Base-by-base conservation (phyloP, 2,329 filamentous ascomycete species). In the Trichoderma oligosporum region DNA sequence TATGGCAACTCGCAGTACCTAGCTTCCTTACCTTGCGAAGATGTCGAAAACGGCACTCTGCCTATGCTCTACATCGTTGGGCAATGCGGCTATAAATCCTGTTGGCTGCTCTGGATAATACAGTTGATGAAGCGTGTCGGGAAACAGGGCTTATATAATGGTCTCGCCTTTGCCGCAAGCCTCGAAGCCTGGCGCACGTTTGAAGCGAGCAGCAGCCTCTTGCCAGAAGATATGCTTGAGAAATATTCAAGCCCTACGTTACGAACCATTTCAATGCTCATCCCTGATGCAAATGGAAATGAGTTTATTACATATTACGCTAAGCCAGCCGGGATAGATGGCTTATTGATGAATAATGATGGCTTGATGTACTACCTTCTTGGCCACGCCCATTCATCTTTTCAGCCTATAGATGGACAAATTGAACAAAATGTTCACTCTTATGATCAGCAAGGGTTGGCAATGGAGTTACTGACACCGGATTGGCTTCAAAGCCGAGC, bases 41-140 rank as follows among this genome's bases (percentile, higher is more conserved):
- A 36, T 8, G 7, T 42, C 7, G 36, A 27, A 46, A 41, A 31
- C 1, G 20, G 44, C 6, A 24, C 18, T 2, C 4, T 56, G 8
- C 35, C 45, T 3, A 48, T 56, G 31, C 54, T 56, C 22, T 49
- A 51, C 35, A 20, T 56, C 29, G 20, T 47, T 2, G 54, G 54
- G 2, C 54, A 56, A 14, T 56, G 54, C n/a, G 41, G 33, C 16
- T 18, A 33, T 22, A n/a, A 36, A 7, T 16, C 42, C 7, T 38
- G 33, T 2, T 56, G 54, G 54, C 33, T 56, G 3, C 27, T 41
- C 18, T 56, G 44, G 44, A 56, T 56, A 7, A 14, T 12, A 29
- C 24, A 56, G 12, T 20, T 56, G 5, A 39, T 48, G 42, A 41
- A 48, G n/a, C 44, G 33, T 16, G 5, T 27, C 2, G 54, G 45